Base-by-base conservation (phyloP, 139 green algal genomes). In the Closterium sp. region DNA sequence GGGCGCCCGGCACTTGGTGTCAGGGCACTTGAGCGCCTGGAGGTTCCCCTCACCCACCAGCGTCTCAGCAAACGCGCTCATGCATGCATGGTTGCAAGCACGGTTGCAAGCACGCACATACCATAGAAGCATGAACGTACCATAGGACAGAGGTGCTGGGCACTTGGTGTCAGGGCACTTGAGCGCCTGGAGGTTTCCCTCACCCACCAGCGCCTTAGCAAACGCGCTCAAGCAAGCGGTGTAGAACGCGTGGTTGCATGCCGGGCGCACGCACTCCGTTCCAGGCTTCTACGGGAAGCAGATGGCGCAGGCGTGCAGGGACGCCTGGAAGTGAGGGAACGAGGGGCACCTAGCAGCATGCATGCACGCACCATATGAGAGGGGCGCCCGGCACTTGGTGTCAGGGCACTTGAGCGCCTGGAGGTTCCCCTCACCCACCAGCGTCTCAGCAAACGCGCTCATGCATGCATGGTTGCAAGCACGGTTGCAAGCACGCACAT, bases 211-310 rank as follows among this genome's bases (percentile, higher is more conserved):
- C 31, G 95, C 8, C 4, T 33, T 33, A 32, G 91, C 93, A 55
- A 96, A 93, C 19, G 93, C 38, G 12, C 33, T 33, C 32, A 98
- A 89, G 94, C 97, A 98, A 35, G 33, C 87, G 4, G 6, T 6
- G 94, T 97, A 98, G 92, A 97, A 98, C 35, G 91, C 92, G 91
- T 98, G 95, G 31, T 85, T 33, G 91, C 97, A 98, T 32, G 92
- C 90, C 3, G 87, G 5, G 1, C 32, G 84, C 16, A 91, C 3
- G 33, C 91, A 93, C 33, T 89, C 90, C 5, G 38, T 33, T 32
- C 76, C 69, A 34, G 87, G 34, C 33, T 91, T 43, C 33, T 95
- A 91, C 6, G 28, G n/a, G 84, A 34, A 87, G 33, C 33, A 87
- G 84, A 43, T 34, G 84, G 33, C 4, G 19, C 33, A 87, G 10